Percentiles rank a stretch among this genome's conserved stretches.
These are phyloP conservation scores for Podospora australis DNA, from an alignment of 495 filamentous ascomycete species.

Conservation along the genomic window DNA sequence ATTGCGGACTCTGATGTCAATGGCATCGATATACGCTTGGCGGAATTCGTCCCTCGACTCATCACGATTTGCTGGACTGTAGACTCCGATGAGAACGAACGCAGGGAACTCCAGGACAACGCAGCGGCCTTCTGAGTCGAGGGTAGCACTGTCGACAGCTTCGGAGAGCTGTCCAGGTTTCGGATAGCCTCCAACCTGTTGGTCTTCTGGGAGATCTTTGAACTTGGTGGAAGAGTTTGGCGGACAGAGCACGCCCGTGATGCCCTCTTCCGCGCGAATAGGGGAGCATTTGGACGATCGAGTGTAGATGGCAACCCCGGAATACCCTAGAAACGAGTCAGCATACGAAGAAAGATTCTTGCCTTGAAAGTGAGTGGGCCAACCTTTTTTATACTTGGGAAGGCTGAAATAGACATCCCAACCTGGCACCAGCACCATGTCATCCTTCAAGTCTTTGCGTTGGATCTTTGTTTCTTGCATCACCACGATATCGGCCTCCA, in stretches of 20 bases:
- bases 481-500: slow-evolving; percentile 89
- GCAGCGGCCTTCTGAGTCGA: slow-evolving; percentile 90
- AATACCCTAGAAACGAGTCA: slow-evolving; percentile 62
- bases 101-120: slow-evolving; percentile 92
- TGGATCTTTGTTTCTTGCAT: slow-evolving; percentile 98
- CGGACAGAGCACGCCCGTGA: slow-evolving; percentile 73
- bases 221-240: slow-evolving; percentile 71
- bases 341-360: slow-evolving; percentile 10
- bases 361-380: no score
- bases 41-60: slow-evolving; percentile 80
- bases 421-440: slow-evolving; percentile 91
- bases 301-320: slow-evolving; percentile 91
- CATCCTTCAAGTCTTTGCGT: slow-evolving; percentile 84
- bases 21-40: slow-evolving; percentile 66
- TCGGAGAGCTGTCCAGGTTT: slow-evolving; percentile 55
- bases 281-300: slow-evolving; percentile 82
- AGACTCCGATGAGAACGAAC: slow-evolving; percentile 86
- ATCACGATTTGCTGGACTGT: slow-evolving; percentile 83
- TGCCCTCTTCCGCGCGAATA: slow-evolving; percentile 87
- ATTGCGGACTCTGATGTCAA: slow-evolving; percentile 81
- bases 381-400: slow-evolving; percentile 90
- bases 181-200: slow-evolving; percentile 91
- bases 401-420: slow-evolving; percentile 98
- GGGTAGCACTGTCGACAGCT: slow-evolving; percentile 56
- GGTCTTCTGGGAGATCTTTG: slow-evolving; percentile 65